Evolutionary conservation across 23 red algal species (phyloP).

Genomic region (Gracilaria caudata): DNA sequence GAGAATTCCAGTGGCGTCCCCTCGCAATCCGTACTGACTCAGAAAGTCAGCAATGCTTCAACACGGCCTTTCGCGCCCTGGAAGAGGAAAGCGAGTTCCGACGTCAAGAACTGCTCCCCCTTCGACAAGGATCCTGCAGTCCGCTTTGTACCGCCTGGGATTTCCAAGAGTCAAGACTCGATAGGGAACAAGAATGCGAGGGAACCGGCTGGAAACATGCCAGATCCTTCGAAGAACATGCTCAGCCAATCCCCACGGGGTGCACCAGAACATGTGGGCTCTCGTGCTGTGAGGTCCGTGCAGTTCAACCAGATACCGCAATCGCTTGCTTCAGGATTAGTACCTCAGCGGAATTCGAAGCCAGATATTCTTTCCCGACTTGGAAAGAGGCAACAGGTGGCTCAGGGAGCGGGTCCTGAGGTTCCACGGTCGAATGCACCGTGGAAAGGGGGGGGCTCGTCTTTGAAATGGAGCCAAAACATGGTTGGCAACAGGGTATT

Average conservation of each 20-base stretch:
- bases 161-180: neutral
- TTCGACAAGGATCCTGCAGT: constrained; percentile 8
- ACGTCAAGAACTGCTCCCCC: neutral
- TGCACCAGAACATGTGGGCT: neutral
- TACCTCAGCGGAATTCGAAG: neutral
- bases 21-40: neutral
- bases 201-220: neutral
- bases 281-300: neutral
- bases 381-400: neutral
- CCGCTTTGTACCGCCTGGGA: neutral
- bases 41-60: neutral
- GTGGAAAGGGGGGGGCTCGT: neutral
- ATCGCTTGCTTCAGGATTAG: neutral
- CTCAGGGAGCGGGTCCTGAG: neutral
- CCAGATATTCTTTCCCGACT: neutral
- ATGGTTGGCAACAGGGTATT: neutral
- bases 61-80: neutral
- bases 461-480: neutral
- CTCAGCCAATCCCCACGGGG: neutral
- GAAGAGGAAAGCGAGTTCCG: neutral
- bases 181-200: neutral
- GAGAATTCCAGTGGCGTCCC: neutral
- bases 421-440: neutral
- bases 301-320: neutral
- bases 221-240: neutral